These are phyloP conservation scores for Yarrowia sp. DNA, from an alignment of 805 yeast species.

Conservation along the genomic window DNA sequence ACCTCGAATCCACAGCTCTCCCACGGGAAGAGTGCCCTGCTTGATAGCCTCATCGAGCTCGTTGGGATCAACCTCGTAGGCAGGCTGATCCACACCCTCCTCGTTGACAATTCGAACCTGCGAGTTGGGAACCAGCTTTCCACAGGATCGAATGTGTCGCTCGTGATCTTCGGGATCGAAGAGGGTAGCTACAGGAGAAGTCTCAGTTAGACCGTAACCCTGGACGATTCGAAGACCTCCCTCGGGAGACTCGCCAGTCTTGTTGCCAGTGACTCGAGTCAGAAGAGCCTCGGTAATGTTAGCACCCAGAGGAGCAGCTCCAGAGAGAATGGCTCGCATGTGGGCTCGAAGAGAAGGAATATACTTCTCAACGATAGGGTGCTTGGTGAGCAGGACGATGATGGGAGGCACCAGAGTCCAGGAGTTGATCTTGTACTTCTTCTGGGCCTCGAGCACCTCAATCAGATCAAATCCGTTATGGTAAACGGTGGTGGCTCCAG, in stretches of 20 bases:
- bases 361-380: constrained; percentile 54
- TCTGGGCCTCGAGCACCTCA: constrained; percentile 36
- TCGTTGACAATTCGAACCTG: constrained; percentile 58
- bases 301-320: constrained; percentile 57
- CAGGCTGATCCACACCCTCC: constrained; percentile 58
- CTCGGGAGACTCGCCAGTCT: constrained; percentile 18
- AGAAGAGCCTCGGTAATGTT: constrained; percentile 39
- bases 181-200: constrained; percentile 62
- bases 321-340: constrained; percentile 53
- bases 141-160: constrained; percentile 52
- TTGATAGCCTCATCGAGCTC: constrained; percentile 25
- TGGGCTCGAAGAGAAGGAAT: constrained; percentile 52
- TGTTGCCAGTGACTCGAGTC: constrained; percentile 43
- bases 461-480: constrained; percentile 29
- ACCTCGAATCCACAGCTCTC: constrained; percentile 65
- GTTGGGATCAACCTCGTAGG: constrained; percentile 50
- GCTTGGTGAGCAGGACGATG: constrained; percentile 57
- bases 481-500: constrained; percentile 23
- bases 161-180: constrained; percentile 51
- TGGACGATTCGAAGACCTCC: constrained; percentile 42
- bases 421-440: constrained; percentile 50
- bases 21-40: constrained; percentile 46
- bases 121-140: constrained; percentile 53
- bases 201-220: constrained; percentile 55
- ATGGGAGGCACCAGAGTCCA: constrained; percentile 55